Percentiles rank a stretch among this genome's conserved stretches.
phyloP scores from a whole-genome alignment of 2,329 filamentous ascomycete genomes.

The Pseudogymnoascus sp. region DNA sequence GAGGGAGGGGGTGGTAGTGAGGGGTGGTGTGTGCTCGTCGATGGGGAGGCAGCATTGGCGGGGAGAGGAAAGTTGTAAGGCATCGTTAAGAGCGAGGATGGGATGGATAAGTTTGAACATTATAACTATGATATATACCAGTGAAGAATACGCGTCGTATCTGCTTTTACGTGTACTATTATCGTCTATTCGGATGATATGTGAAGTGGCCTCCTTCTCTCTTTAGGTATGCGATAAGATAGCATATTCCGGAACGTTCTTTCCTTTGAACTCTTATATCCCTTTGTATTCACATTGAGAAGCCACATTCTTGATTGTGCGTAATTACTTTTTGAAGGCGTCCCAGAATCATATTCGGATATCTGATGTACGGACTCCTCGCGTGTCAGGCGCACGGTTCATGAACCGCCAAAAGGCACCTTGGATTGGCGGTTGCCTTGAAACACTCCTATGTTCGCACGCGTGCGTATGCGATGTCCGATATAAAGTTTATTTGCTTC shows the following conservation, averaged over 20 bases:
- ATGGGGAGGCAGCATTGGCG: slow-evolving; percentile 60
- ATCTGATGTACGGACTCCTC: neutral
- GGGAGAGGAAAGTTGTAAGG: slow-evolving; percentile 33
- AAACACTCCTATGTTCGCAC: neutral
- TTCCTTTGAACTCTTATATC: slow-evolving; percentile 19
- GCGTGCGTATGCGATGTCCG: neutral
- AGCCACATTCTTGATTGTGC: slow-evolving; percentile 12
- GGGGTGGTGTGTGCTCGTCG: slow-evolving; percentile 82
- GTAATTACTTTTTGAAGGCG: neutral
- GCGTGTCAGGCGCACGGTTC: neutral
- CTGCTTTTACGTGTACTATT: neutral
- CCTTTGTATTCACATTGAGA: slow-evolving; percentile 13
- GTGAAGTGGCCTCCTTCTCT: slow-evolving; percentile 24
- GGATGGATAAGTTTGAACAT: neutral
- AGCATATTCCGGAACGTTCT: slow-evolving; percentile 19
- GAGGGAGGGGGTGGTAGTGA: slow-evolving; percentile 57
- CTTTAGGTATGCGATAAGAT: slow-evolving; percentile 22
- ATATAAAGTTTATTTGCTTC: neutral
- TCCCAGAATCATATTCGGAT: neutral
- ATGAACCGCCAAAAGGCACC: neutral
- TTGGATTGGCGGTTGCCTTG: neutral
- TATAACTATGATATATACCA: neutral
- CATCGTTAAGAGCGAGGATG: neutral
- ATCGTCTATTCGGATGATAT: neutral
- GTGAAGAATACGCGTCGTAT: neutral